Evolutionary conservation across 2,329 filamentous ascomycete genomes (phyloP), one percentile per base, ranked within the genome.

Genomic region (Cladosporium cucumerinum): DNA sequence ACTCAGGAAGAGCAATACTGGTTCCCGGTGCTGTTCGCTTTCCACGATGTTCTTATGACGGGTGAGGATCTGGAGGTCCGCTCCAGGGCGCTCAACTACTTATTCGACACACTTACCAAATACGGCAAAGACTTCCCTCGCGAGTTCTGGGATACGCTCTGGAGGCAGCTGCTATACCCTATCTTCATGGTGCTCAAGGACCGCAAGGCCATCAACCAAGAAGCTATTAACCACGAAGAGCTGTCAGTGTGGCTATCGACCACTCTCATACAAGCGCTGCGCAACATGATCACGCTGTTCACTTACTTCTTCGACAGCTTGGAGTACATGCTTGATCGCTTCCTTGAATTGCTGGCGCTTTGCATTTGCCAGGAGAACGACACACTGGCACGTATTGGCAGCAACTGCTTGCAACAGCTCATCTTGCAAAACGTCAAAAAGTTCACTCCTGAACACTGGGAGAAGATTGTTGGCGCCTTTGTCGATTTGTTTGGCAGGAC

Each of bases 361-460:
- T 99, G 95, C 75, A 99, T 99, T 68, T 98, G 94, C 76, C 95
- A 99, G 77, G 95, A 99, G 76, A 99, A 99, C 72, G 95, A 99
- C 74, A 99, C 96, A 0, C 94, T 99, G 69, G 96, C 95, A 2
- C 87, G 96, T 26, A 99, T 99, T 72, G 95, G 95, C 61, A 98
- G 94, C 81, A 99, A 99, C 75, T 99, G 96, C 75, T 80, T 99
- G 61, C 95, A 99, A 76, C 94, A 98, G 75, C 82, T 99, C 52
- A 97, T 99, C 66, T 78, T 99, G 51, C 94, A 98, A 75, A 99
- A 99, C 71, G 95, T 99, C 11, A 88, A 87, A 67, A 98, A 98
- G 76, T 97, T 99, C 78, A 87, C 85, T 25, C 83, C 87, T 1
- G 86, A 89, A 63, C 94, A 99, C 76, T 99, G 95, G 95, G 85